Evolutionary conservation across 495 filamentous ascomycete genomes (phyloP).

Genomic region (Xylaria palmicola): DNA sequence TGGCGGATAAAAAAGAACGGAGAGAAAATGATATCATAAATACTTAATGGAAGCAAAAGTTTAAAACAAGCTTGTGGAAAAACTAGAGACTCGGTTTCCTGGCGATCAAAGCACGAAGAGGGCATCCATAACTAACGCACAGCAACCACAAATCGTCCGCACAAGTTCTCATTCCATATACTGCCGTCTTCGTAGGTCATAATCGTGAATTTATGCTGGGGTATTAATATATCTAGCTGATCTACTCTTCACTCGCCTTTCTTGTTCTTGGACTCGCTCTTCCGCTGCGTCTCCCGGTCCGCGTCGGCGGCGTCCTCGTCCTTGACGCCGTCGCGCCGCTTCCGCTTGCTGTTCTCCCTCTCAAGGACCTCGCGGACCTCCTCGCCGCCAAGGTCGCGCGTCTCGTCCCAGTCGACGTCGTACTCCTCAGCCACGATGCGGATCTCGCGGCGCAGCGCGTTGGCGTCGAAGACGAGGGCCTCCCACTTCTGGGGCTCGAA

Average conservation of each 20-base stretch:
- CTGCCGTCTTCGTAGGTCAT: background rate
- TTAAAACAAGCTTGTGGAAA: background rate
- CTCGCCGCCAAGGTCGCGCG: constrained; percentile 70
- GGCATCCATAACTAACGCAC: no score
- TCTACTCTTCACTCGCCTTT: constrained; percentile 14
- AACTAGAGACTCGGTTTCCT: background rate
- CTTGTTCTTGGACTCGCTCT: constrained; percentile 38
- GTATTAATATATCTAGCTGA: background rate
- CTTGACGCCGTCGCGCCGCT: constrained; percentile 27
- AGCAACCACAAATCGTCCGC: no score
- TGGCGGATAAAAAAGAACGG: background rate
- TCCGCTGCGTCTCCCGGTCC: constrained; percentile 45
- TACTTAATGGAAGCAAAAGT: background rate
- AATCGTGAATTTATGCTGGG: background rate
- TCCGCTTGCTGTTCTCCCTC: constrained; percentile 53
- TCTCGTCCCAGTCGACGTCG: constrained; percentile 93
- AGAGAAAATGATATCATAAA: background rate
- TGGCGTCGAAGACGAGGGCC: constrained; percentile 74
- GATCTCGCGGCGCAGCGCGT: constrained; percentile 76
- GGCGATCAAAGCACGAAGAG: no score
- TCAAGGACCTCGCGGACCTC: constrained; percentile 69
- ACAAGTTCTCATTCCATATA: background rate
- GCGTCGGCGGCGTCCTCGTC: constrained; percentile 48
- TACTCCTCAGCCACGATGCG: constrained; percentile 81
- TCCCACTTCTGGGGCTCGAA: constrained; percentile 81